These are phyloP conservation scores for Hypoxylon lienhwacheense DNA, from an alignment of 495 filamentous ascomycete genomes.

Conservation along the genomic window DNA sequence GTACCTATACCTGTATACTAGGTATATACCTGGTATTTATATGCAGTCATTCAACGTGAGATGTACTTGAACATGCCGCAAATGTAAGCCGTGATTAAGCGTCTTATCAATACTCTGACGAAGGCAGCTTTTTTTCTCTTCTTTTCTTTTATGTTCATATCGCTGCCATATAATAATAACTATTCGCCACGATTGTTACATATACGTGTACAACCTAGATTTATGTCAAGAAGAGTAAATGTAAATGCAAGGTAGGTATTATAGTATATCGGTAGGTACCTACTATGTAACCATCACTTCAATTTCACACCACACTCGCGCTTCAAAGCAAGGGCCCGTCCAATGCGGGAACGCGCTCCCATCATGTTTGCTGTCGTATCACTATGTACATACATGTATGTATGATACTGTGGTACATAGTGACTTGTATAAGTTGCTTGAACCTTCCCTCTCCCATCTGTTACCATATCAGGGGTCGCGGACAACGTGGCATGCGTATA, in stretches of 20 bases:
- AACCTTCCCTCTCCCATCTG: constrained; percentile 17
- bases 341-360: constrained; percentile 15
- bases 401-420: no score
- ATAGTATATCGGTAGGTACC: neutral
- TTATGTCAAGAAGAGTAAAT: no score
- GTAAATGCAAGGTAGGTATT: neutral
- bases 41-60: no score
- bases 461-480: constrained; percentile 7
- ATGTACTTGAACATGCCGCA: neutral
- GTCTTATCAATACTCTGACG: constrained; percentile 4
- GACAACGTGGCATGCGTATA: constrained; percentile 20
- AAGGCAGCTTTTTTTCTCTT: neutral
- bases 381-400: no score
- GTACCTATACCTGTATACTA: no score
- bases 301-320: constrained; percentile 22
- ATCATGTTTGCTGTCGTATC: constrained; percentile 18
- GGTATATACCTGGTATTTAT: no score
- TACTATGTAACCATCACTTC: constrained; percentile 1
- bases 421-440: constrained; percentile 3
- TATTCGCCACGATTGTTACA: constrained; percentile 14
- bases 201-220: no score
- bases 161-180: no score
- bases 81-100: neutral
- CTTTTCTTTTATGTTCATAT: no score
- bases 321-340: constrained; percentile 31